Base-by-base conservation (phyloP, 2,329 filamentous ascomycete genomes). In the Zymoseptoria pseudotritici region DNA sequence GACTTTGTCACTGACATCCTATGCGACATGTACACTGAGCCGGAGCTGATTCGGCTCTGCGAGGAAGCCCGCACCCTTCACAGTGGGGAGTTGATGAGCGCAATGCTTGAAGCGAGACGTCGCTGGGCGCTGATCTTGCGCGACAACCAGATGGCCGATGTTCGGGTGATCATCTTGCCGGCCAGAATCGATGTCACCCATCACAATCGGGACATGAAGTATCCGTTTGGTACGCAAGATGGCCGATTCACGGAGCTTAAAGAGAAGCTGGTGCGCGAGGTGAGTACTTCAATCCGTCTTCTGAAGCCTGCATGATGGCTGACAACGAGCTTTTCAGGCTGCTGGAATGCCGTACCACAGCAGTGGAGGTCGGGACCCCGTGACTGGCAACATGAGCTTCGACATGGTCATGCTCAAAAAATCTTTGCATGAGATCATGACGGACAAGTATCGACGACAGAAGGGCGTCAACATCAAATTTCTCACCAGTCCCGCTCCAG, bases 61-160 rank as follows among this genome's bases (percentile, higher is more conserved):
- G n/a, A 7, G 26, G 54, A 56, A 13, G 26, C 42, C 21, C 26
- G 54, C 54, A 46, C n/a, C 26, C 17, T 19, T 8, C 26, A 56
- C 10, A n/a, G 36, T 2, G 36, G 10, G 36, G 36, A 57, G 55
- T 29, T 36, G 42, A 54, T 20, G 53, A 55, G 46, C 36, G 54
- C 57, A 10, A 55, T 59, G n/a, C 24, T 29, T 17, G 20, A 55
- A 17, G 57, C 57, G 10, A 22, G 53, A 21, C 13, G 9, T 17
- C 26, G 55, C 17, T 59, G 57, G 57, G 19, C 53, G 9, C 19
- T 50, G 8, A 50, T 50, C 36, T 29, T 59, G 46, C 21, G 57
- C 21, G 57, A 59, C 26, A 21, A 29, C 17, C 24, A 59, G 10
- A 17, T 50, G 17, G 31, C 36, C 53, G 57, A 59, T 36, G 54